These are phyloP conservation scores for Colletotrichum horii DNA, from an alignment of 2,329 filamentous ascomycete genomes.

Conservation along the genomic window DNA sequence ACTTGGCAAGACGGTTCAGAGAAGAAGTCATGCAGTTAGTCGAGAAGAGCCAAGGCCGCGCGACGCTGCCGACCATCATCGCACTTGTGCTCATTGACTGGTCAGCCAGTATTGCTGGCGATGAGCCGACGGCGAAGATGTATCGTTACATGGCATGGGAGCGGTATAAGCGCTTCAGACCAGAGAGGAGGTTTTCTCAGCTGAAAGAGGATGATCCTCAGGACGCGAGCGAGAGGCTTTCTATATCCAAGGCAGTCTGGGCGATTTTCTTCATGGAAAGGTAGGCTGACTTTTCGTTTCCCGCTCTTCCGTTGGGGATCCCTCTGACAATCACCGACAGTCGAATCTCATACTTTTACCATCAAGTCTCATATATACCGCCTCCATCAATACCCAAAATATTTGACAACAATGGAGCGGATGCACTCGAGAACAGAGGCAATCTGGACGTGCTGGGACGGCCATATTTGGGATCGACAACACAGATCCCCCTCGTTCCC, in stretches of 20 bases:
- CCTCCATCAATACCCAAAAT: conserved; percentile 6
- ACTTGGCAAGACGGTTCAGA: background rate
- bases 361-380: background rate
- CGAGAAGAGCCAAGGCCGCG: conserved; percentile 15
- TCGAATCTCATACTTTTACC: conserved; percentile 16
- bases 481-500: background rate
- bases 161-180: conserved; percentile 13
- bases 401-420: conserved; percentile 3
- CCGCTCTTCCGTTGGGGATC: fast-evolving
- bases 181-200: background rate
- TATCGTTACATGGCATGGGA: conserved; percentile 20
- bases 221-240: background rate
- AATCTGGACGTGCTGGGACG: conserved; percentile 13
- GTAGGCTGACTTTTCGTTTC: background rate
- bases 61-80: conserved; percentile 7
- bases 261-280: conserved; percentile 16
- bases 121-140: conserved; percentile 13
- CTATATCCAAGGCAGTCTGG: conserved; percentile 7
- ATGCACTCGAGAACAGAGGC: background rate
- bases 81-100: conserved; percentile 8
- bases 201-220: background rate
- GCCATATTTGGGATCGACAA: background rate
- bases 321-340: background rate
- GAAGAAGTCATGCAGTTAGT: conserved; percentile 15
- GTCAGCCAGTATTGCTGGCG: conserved; percentile 8